Evolutionary conservation across 2,329 filamentous ascomycete genomes (phyloP).

Genomic region (Cytospora piceae): DNA sequence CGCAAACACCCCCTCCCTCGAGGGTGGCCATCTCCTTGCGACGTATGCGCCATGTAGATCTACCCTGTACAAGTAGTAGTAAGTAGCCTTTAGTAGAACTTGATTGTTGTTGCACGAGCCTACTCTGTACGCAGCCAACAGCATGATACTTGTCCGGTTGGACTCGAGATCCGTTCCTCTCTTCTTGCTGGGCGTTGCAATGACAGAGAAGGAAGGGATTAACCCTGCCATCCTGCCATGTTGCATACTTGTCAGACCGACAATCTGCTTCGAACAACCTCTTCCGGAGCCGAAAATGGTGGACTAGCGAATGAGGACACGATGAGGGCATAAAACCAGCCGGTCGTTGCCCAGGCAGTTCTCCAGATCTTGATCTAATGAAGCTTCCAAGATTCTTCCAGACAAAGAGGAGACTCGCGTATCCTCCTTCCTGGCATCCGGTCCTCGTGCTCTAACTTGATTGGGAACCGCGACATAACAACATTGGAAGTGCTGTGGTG

Average conservation of each 20-base stretch:
- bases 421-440: slow-evolving; percentile 14
- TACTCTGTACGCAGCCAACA: background rate
- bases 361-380: background rate
- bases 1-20: background rate
- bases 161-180: background rate
- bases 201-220: background rate
- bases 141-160: no score
- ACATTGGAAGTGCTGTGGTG: background rate
- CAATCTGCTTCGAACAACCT: background rate
- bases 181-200: background rate
- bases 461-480: slow-evolving; percentile 6
- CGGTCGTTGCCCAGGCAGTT: background rate
- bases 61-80: background rate
- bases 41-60: background rate
- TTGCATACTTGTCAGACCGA: background rate
- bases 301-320: background rate
- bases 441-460: slow-evolving; percentile 13
- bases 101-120: background rate
- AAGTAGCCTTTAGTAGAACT: background rate
- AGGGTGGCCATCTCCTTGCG: background rate
- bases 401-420: slow-evolving; percentile 9
- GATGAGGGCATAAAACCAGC: background rate
- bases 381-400: slow-evolving; percentile 6
- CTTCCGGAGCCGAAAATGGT: background rate
- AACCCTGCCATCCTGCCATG: background rate